These are phyloP conservation scores for Cercis canadensis DNA, from an alignment of 306 rosid genomes.

Conservation along the genomic window DNA sequence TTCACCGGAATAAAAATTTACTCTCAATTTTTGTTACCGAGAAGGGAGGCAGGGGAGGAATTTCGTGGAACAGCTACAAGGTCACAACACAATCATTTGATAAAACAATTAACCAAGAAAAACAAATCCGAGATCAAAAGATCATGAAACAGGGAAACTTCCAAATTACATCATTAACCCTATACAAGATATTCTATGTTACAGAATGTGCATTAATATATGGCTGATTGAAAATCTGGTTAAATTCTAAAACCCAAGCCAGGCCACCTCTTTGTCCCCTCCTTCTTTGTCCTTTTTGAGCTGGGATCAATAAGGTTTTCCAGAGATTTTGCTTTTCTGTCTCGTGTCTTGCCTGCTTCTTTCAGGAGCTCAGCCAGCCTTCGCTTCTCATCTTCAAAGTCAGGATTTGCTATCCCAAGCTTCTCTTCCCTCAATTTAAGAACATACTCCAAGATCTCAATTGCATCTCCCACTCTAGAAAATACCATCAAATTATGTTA, in stretches of 20 bases:
- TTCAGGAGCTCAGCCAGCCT: slow-evolving; percentile 89
- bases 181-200: slow-evolving; percentile 93
- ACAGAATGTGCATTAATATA: slow-evolving; percentile 70
- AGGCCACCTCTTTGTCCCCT: slow-evolving; percentile 88
- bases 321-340: slow-evolving; percentile 89
- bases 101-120: slow-evolving; percentile 61
- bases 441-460: slow-evolving; percentile 90
- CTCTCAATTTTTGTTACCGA: slow-evolving; percentile 46
- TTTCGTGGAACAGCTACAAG: slow-evolving; percentile 62
- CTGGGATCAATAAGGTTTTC: slow-evolving; percentile 92
- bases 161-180: slow-evolving; percentile 71
- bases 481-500: slow-evolving; percentile 27
- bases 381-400: slow-evolving; percentile 93
- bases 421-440: slow-evolving; percentile 84
- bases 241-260: slow-evolving; percentile 92
- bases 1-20: slow-evolving; percentile 71
- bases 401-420: slow-evolving; percentile 96
- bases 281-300: slow-evolving; percentile 95
- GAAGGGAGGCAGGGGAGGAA: slow-evolving; percentile 26
- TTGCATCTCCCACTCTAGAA: slow-evolving; percentile 95
- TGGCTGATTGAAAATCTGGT: slow-evolving; percentile 39
- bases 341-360: slow-evolving; percentile 96
- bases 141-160: slow-evolving; percentile 60
- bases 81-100: slow-evolving; percentile 63
- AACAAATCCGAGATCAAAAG: slow-evolving; percentile 54